These are phyloP conservation scores for Handroanthus guayacan DNA, from an alignment of 257 asterid species.

Conservation along the genomic window DNA sequence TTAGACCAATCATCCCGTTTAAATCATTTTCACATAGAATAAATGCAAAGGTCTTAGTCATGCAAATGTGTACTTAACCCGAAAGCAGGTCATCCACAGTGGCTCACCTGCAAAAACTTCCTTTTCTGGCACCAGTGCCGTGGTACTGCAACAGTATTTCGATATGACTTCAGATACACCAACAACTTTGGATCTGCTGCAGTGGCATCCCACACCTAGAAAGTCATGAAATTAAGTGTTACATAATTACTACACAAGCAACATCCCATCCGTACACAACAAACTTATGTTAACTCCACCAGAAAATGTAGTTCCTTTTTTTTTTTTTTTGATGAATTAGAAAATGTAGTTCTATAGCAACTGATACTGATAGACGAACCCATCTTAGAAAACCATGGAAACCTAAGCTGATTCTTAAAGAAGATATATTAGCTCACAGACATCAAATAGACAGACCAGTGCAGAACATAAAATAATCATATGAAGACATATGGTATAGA, in stretches of 20 bases:
- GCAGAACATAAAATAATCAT: too few species aligned
- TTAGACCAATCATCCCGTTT: slow-evolving; percentile 42
- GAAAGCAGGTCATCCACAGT: slow-evolving; percentile 26
- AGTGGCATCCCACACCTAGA: slow-evolving; percentile 99
- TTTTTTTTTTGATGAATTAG: too few species aligned
- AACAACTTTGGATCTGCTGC: slow-evolving; percentile 88
- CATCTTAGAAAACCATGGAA: slow-evolving; percentile 7
- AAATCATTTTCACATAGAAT: slow-evolving; percentile 31
- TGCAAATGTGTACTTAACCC: slow-evolving; percentile 38
- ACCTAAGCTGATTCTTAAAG: not conserved
- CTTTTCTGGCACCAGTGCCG: slow-evolving; percentile 99
- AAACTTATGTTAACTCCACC: not conserved
- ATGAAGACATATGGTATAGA: too few species aligned
- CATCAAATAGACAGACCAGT: not conserved
- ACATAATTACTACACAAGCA: not conserved
- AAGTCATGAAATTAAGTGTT: slow-evolving; percentile 33
- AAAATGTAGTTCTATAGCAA: not conserved
- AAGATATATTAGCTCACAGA: not conserved
- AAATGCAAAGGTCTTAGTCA: slow-evolving; percentile 18
- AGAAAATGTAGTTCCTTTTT: not conserved
- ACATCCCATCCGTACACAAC: not conserved
- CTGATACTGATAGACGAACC: not conserved
- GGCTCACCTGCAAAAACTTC: slow-evolving; percentile 89
- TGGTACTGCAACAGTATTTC: slow-evolving; percentile 98
- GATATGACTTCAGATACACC: slow-evolving; percentile 91